Evolutionary conservation across 2,329 filamentous ascomycete species (phyloP), one percentile per base, ranked within the genome.

Genomic region (Cercospora beticola): DNA sequence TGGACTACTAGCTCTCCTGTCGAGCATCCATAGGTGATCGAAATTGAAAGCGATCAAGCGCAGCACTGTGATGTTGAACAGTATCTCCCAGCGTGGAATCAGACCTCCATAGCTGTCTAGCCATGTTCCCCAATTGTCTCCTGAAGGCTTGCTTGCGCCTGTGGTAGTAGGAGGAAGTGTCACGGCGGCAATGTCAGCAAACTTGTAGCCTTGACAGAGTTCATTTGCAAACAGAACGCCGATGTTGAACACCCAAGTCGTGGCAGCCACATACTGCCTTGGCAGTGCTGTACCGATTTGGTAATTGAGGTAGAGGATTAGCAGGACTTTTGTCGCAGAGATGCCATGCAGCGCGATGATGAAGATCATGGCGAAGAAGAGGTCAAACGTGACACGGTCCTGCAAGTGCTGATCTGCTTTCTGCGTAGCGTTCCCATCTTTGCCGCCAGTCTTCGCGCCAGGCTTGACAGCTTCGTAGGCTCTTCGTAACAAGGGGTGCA

Each of bases 31-130:
- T 79, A 97, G 94, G 79, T 97, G 94, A 81, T 99, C 95, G 77
- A 99, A 81, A 79, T 98, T 98, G 86, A 97, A 99, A 79, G 94
- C 97, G 75, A 99, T 93, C 59, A 98, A 84, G 5, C 95, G 90
- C 66, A 99, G 83, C 28, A 98, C 90, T 3, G 94, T 97, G 70
- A 99, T 88, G 77, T 99, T 99, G 85, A 99, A 99, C 5, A 97
- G 86, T n/a, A 99, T 89, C 79, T 98, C 93, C 95, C 95, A 99
- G 68, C 94, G 87, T 0, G 90, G 85, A 78, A 97, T 89, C n/a
- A 99, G 82, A 0, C 95, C 95, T 7, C 92, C 89, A 72, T 90
- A 90, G 63, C 86, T 84, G 80, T 99, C 95, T 16, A 98, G 82
- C 83, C 87, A 91, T 54, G 84, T 82, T 7, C 89, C 93, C 84